A percentile compares a stretch with the other conserved stretches of the same genome.
Conservation (phyloP, 305 asterid genomes). For the Fraxinus velutina region DNA sequence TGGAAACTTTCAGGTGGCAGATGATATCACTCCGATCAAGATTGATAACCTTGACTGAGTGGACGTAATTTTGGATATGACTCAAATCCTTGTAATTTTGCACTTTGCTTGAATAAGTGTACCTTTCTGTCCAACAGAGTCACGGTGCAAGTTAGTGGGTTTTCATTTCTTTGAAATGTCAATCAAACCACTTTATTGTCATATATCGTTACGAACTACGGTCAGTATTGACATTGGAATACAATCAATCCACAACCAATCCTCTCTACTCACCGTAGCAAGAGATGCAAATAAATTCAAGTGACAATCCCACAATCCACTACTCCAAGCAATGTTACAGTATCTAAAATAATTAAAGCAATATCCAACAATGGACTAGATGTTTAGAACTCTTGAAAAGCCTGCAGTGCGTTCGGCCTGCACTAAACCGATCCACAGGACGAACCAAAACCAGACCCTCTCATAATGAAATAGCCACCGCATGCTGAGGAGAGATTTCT, state of each 20-base stretch:
- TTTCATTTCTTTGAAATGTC: not conserved
- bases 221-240: not conserved
- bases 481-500: not conserved
- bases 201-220: not conserved
- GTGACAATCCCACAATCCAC: not conserved
- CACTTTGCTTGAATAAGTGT: not conserved
- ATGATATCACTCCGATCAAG: conserved; percentile 68
- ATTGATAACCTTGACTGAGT: conserved; percentile 67
- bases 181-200: not conserved
- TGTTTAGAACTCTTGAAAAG: not conserved
- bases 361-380: not conserved
- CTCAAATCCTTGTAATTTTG: not conserved
- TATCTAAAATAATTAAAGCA: not conserved
- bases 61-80: not conserved
- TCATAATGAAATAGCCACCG: not conserved
- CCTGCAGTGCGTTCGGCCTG: not conserved
- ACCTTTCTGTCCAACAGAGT: not conserved
- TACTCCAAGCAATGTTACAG: not conserved
- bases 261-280: not conserved
- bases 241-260: not conserved
- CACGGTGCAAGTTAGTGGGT: not conserved
- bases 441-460: not conserved
- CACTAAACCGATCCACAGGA: not conserved
- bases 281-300: not conserved
- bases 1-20: conserved; percentile 68